These are phyloP conservation scores for Neltuma alba DNA, from an alignment of 306 rosid species.

Conservation along the genomic window DNA sequence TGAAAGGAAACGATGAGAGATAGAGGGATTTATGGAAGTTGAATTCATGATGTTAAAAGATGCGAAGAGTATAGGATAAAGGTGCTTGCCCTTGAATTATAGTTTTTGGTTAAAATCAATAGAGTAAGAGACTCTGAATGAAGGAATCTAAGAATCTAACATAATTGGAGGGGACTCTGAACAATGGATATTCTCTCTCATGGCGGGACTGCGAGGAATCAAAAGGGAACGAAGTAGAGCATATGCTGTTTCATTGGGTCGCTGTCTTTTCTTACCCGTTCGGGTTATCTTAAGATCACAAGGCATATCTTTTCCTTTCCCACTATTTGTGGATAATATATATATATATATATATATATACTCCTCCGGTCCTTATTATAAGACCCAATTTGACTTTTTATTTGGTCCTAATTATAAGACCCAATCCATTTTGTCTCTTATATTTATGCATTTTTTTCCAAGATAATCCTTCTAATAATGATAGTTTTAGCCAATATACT, in stretches of 20 bases:
- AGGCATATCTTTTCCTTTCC: background rate
- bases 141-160: slow-evolving; percentile 35
- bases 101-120: slow-evolving; percentile 13
- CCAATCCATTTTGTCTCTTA: too few species aligned
- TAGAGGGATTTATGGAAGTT: slow-evolving; percentile 64
- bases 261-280: background rate
- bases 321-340: background rate
- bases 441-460: too few species aligned
- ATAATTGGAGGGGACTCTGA: slow-evolving; percentile 4
- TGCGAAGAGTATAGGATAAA: slow-evolving; percentile 29
- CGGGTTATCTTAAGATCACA: background rate
- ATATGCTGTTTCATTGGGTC: slow-evolving; percentile 53
- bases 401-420: too few species aligned
- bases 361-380: too few species aligned
- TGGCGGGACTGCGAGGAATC: slow-evolving; percentile 41
- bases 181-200: slow-evolving; percentile 55
- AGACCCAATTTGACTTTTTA: too few species aligned
- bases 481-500: too few species aligned
- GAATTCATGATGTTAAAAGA: slow-evolving; percentile 50
- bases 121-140: background rate
- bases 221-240: slow-evolving; percentile 32
- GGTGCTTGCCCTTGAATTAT: slow-evolving; percentile 10
- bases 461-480: too few species aligned
- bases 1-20: slow-evolving; percentile 57
- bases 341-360: too few species aligned